phyloP scores from a whole-genome alignment of 305 asterid species.

The Solanum chacoense region DNA sequence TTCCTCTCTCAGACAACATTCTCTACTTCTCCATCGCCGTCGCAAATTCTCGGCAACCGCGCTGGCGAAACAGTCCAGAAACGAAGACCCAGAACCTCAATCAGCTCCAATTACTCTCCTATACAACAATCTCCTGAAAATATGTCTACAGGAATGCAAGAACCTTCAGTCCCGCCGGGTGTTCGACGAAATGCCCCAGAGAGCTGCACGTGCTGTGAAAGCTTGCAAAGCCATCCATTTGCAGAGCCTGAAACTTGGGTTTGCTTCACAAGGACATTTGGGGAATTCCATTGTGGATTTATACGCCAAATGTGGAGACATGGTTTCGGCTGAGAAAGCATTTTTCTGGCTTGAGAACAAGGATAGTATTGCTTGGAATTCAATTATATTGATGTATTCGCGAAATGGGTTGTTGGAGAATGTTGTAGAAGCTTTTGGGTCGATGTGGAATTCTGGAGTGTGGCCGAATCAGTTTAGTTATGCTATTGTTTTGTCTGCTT shows the following conservation, averaged over 20 bases:
- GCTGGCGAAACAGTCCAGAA: conserved; percentile 2
- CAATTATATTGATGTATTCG: conserved; percentile 61
- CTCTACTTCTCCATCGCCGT: conserved; percentile 5
- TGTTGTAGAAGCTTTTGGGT: conserved; percentile 35
- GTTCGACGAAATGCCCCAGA: conserved; percentile 56
- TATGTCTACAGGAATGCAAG: conserved; percentile 52
- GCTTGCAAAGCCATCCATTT: conserved; percentile 42
- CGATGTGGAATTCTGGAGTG: conserved; percentile 49
- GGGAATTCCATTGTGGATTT: conserved; percentile 69
- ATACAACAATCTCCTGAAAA: conserved; percentile 19
- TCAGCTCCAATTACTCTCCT: conserved; percentile 2
- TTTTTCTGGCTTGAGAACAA: conserved; percentile 35
- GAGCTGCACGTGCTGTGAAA: conserved; percentile 23
- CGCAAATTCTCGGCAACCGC: conserved; percentile 17
- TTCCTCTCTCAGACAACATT: conserved; percentile 7
- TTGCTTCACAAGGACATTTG: conserved; percentile 35
- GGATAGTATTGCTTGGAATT: conserved; percentile 73
- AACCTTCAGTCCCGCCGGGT: conserved; percentile 38
- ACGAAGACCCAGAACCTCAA: background rate
- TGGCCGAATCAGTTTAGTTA: conserved; percentile 58
- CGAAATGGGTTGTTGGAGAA: conserved; percentile 31
- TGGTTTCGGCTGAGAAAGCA: conserved; percentile 37
- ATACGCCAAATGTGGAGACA: conserved; percentile 64
- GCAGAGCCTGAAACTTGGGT: conserved; percentile 38
- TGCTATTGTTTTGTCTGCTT: conserved; percentile 66